These are phyloP conservation scores for Emmonsiellopsis sp. DNA, from an alignment of 2,329 filamentous ascomycete species.

Conservation along the genomic window DNA sequence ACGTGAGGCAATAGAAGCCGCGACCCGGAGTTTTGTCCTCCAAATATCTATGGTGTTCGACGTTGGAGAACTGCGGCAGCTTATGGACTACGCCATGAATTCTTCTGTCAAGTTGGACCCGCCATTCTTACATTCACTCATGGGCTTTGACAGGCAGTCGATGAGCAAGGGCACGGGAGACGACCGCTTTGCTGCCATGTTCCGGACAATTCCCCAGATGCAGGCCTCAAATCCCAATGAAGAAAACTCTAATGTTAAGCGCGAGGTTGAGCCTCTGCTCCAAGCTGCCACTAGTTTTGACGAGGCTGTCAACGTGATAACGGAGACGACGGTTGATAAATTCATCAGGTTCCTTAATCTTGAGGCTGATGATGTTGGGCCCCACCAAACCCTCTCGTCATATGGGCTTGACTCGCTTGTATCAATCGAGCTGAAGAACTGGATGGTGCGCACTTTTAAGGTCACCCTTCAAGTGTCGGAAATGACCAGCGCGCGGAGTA, in stretches of 20 bases:
- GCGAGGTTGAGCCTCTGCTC: neutral
- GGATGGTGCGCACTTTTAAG: constrained; percentile 1
- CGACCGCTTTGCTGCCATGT: neutral
- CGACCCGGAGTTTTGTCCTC: neutral
- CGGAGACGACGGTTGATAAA: neutral
- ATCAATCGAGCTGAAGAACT: constrained; percentile 4
- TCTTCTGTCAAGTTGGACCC: neutral
- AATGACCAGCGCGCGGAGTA: neutral
- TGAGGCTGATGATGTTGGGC: neutral
- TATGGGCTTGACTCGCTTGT: constrained; percentile 5
- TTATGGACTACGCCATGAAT: neutral
- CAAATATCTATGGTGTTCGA: neutral
- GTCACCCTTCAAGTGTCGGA: constrained; percentile 3
- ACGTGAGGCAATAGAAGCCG: neutral
- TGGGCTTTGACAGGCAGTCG: neutral
- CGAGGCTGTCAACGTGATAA: neutral
- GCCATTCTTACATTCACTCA: neutral
- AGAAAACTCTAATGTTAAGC: neutral
- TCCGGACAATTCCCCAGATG: neutral
- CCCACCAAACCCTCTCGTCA: neutral
- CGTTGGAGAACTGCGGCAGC: neutral
- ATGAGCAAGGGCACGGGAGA: neutral
- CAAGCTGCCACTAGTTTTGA: neutral
- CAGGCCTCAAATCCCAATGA: neutral
- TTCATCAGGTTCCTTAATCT: neutral